Evolutionary conservation across 345 rosid species (phyloP).

Genomic region (Melaleuca quinquenervia): DNA sequence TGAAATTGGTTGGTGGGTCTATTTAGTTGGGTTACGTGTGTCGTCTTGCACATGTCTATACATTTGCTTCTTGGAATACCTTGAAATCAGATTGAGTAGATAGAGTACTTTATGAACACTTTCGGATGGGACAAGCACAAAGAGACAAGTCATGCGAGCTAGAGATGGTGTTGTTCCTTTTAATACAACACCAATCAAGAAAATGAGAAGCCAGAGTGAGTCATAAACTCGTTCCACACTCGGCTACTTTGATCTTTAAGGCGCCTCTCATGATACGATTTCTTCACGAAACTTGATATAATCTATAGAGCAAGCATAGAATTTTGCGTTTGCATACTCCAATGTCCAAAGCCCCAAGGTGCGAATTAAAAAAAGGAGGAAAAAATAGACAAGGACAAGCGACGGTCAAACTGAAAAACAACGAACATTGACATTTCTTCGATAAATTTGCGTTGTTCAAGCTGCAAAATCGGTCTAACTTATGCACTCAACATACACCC

Average conservation of each 20-base stretch:
- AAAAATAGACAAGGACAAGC: neutral
- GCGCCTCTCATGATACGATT: neutral
- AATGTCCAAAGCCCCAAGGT: neutral
- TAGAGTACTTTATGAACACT: neutral
- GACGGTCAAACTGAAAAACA: neutral
- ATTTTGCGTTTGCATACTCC: neutral
- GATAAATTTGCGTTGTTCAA: neutral
- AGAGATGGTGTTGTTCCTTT: neutral
- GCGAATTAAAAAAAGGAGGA: neutral
- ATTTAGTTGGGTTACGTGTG: neutral
- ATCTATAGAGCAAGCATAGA: neutral
- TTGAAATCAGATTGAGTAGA: neutral
- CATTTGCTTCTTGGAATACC: neutral
- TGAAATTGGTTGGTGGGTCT: neutral
- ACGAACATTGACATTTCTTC: neutral
- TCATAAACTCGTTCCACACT: neutral
- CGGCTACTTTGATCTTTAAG: neutral
- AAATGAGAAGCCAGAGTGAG: rapidly evolving
- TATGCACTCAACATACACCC: neutral
- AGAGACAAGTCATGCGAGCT: neutral
- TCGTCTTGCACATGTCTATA: neutral
- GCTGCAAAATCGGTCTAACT: neutral
- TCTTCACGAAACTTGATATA: rapidly evolving
- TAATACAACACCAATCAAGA: neutral
- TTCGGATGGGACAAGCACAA: neutral